phyloP scores from a whole-genome alignment of 495 filamentous ascomycete species.

The Filosporella fistucella region DNA sequence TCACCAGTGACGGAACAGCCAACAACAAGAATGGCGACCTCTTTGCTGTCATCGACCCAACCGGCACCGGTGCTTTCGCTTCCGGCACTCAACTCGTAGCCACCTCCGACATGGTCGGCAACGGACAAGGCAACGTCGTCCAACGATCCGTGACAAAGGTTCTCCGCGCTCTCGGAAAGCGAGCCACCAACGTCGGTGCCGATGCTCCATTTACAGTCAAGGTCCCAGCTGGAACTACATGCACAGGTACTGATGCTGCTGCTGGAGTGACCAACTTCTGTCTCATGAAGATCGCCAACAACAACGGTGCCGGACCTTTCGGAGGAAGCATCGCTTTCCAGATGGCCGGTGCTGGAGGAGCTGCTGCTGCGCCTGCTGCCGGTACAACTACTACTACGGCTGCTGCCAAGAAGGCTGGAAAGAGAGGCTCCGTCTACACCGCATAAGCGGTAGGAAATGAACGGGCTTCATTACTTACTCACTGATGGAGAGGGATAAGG shows the following conservation, averaged over 20 bases:
- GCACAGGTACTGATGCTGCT: conserved; percentile 3
- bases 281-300: conserved; percentile 5
- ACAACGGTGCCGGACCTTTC: conserved; percentile 1
- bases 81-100: neutral
- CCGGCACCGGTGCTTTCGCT: neutral
- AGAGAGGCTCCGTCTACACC: too few species aligned
- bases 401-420: neutral
- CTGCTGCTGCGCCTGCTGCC: neutral
- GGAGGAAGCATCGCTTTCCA: conserved; percentile 4
- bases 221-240: neutral
- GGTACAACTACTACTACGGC: neutral
- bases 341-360: neutral
- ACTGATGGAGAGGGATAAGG: too few species aligned
- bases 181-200: conserved; percentile 3
- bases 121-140: neutral
- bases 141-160: neutral
- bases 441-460: too few species aligned
- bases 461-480: too few species aligned
- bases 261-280: conserved; percentile 1
- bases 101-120: neutral
- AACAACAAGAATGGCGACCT: neutral
- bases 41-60: neutral
- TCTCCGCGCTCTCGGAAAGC: neutral
- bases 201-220: conserved; percentile 1
- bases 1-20: neutral